phyloP scores from a whole-genome alignment of 139 green algal genomes.

The Picochlorum sp. region DNA sequence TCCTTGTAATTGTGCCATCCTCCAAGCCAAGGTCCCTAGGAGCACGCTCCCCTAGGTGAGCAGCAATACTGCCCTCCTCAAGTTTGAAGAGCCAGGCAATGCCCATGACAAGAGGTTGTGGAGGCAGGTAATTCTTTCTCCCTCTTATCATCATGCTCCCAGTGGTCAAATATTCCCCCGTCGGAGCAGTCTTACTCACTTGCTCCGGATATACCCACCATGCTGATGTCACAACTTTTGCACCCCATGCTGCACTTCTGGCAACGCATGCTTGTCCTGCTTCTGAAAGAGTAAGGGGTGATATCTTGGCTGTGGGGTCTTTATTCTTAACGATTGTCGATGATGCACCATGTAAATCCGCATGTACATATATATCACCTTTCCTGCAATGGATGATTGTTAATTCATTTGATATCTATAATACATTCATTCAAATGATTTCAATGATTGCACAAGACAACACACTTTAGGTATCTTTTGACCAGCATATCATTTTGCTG shows the following conservation, averaged over 20 bases:
- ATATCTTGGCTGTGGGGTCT: slow-evolving; percentile 36
- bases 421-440: not conserved
- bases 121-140: slow-evolving; percentile 94
- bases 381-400: no score
- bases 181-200: slow-evolving; percentile 89
- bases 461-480: slow-evolving; percentile 66
- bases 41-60: slow-evolving; percentile 73
- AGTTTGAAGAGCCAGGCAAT: slow-evolving; percentile 72
- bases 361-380: slow-evolving; percentile 85
- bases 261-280: slow-evolving; percentile 79
- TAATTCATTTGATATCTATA: not conserved
- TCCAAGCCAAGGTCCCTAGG: no score
- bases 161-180: slow-evolving; percentile 82
- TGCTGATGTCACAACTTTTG: slow-evolving; percentile 81
- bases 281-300: slow-evolving; percentile 63
- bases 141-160: slow-evolving; percentile 90
- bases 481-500: slow-evolving; percentile 96
- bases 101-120: slow-evolving; percentile 81
- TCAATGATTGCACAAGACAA: no score
- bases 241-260: slow-evolving; percentile 77
- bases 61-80: slow-evolving; percentile 66
- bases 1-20: no score
- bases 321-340: slow-evolving; percentile 79
- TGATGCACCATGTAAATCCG: slow-evolving; percentile 87
- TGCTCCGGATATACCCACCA: slow-evolving; percentile 91